A percentile compares a stretch with the other conserved stretches of the same genome.
These are phyloP conservation scores for Exophiala dermatitidis DNA, from an alignment of 2,329 filamentous ascomycete species.

Conservation along the genomic window DNA sequence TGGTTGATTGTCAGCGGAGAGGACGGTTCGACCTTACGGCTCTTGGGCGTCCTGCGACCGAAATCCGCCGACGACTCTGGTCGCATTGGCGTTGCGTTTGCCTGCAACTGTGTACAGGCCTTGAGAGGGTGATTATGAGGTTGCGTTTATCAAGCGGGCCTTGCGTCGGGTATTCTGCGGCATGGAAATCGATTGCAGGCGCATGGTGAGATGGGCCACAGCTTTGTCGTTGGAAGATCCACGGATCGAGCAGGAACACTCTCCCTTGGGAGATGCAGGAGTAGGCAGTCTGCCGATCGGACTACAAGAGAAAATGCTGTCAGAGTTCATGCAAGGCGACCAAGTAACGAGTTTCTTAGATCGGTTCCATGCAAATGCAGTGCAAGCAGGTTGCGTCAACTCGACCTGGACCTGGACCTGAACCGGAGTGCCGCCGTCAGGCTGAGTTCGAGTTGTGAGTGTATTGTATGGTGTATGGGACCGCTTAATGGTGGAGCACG, in stretches of 20 bases:
- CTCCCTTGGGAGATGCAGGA: background rate
- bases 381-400: slow-evolving; percentile 10
- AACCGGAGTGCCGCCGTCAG: too few relatives aligned
- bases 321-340: slow-evolving; percentile 10
- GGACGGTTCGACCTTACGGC: slow-evolving; percentile 2
- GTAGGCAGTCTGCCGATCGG: background rate
- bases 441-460: too few relatives aligned
- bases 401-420: too few relatives aligned
- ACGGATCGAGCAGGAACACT: background rate
- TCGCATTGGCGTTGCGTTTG: slow-evolving; percentile 32
- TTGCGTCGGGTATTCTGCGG: slow-evolving; percentile 1
- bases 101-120: background rate
- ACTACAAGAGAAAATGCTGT: background rate
- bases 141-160: slow-evolving; percentile 10
- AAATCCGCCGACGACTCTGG: slow-evolving; percentile 30
- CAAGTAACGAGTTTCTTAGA: background rate
- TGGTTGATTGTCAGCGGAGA: slow-evolving; percentile 12
- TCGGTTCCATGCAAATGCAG: too few relatives aligned
- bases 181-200: background rate
- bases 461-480: too few relatives aligned
- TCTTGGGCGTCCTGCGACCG: slow-evolving; percentile 24
- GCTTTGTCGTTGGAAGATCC: too few relatives aligned
- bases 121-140: background rate
- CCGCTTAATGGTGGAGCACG: background rate
- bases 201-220: background rate